Conservation (phyloP, 805 yeast genomes). For the Teunomyces lycoperdinae region DNA sequence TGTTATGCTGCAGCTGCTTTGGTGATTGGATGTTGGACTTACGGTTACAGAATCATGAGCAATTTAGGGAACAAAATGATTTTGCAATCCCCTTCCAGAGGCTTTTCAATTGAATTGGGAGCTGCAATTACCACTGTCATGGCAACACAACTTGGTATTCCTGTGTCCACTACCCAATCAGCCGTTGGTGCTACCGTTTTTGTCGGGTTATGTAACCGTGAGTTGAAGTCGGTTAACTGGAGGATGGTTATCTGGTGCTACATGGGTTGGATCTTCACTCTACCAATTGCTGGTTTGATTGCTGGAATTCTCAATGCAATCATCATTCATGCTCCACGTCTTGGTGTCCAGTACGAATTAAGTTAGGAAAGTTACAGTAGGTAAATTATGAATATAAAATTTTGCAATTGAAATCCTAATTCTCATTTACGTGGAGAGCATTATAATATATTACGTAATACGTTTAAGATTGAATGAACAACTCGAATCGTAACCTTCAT, state of each 20-base stretch:
- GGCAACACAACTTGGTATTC: constrained; percentile 71
- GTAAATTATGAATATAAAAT: not conserved
- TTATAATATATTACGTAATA: not conserved
- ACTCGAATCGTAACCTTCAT: not conserved
- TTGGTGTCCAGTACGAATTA: constrained; percentile 26
- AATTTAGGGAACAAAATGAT: constrained; percentile 73
- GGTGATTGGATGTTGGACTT: constrained; percentile 68
- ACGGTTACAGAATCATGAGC: constrained; percentile 67
- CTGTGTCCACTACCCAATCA: constrained; percentile 75
- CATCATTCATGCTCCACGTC: constrained; percentile 59
- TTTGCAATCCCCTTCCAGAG: constrained; percentile 75
- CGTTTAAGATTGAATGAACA: not conserved
- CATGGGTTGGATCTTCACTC: constrained; percentile 68
- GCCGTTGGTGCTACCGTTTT: constrained; percentile 77
- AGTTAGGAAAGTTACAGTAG: not conserved
- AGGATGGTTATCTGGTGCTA: constrained; percentile 72
- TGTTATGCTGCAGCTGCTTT: constrained; percentile 65
- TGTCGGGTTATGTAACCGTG: constrained; percentile 71
- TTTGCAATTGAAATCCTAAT: not conserved
- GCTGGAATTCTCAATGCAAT: constrained; percentile 67
- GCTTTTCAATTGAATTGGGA: constrained; percentile 73
- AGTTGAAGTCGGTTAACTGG: constrained; percentile 67
- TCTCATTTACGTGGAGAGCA: too few relatives aligned
- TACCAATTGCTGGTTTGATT: constrained; percentile 71
- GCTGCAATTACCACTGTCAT: constrained; percentile 73